Evolutionary conservation across 2,329 filamentous ascomycete genomes (phyloP).

Genomic region (Ascocoryne sarcoides): DNA sequence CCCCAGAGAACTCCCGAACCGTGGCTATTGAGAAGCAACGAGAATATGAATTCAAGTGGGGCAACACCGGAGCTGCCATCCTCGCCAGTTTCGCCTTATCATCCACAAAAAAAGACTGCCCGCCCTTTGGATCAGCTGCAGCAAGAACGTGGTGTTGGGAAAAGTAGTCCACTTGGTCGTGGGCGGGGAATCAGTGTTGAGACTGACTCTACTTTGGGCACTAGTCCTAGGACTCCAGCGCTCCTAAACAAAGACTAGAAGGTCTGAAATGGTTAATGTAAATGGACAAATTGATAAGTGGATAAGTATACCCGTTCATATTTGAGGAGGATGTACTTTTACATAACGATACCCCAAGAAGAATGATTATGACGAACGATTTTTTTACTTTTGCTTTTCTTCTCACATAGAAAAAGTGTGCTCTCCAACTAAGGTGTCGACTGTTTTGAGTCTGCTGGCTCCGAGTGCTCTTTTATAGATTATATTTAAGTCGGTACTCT

Average conservation of each 20-base stretch:
- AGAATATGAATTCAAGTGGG: conserved; percentile 7
- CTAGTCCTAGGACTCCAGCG: conserved; percentile 22
- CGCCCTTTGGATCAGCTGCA: conserved; percentile 21
- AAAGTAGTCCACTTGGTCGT: conserved; percentile 20
- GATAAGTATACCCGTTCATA: no score
- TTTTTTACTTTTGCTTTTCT: no score
- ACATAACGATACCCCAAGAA: no score
- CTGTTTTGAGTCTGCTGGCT: no score
- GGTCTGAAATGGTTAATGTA: background rate
- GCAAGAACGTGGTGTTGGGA: conserved; percentile 8
- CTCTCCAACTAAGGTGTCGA: no score
- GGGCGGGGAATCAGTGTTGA: conserved; percentile 22
- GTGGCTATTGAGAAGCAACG: conserved; percentile 18
- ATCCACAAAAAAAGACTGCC: conserved; percentile 14
- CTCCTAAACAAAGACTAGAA: conserved; percentile 11
- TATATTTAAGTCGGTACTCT: no score
- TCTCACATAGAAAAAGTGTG: no score
- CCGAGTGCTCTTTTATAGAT: no score
- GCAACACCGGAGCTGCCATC: conserved; percentile 12
- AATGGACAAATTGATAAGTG: no score
- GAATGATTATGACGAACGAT: no score
- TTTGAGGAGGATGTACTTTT: no score
- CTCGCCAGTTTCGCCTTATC: conserved; percentile 21
- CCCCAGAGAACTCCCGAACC: conserved; percentile 16
- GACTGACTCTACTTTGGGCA: conserved; percentile 25